These are phyloP conservation scores for Colletotrichum endophyticum DNA, from an alignment of 2,329 filamentous ascomycete species.

Conservation along the genomic window DNA sequence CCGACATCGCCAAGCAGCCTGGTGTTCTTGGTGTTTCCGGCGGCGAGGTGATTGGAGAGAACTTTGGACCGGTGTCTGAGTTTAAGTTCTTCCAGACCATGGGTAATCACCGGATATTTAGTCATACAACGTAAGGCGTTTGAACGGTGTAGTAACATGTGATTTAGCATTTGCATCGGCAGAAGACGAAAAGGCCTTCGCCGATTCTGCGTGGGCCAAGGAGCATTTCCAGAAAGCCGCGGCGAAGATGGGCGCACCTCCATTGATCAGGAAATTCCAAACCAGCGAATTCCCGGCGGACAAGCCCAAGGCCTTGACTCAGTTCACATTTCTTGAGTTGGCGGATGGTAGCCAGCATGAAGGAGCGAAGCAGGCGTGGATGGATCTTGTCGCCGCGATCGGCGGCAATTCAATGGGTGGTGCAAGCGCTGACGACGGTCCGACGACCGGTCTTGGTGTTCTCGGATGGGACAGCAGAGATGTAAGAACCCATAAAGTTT, in stretches of 20 bases:
- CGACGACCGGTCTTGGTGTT: not conserved
- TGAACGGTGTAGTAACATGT: not conserved
- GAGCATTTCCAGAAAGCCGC: not conserved
- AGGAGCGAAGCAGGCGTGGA: constrained; percentile 3
- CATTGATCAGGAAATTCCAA: constrained; percentile 8
- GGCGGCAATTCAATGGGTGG: constrained; percentile 1
- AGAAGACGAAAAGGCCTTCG: constrained; percentile 3
- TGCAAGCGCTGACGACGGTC: not conserved
- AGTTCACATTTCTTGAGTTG: not conserved
- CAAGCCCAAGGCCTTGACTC: not conserved
- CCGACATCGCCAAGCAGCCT: constrained; percentile 1
- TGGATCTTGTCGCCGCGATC: not conserved
- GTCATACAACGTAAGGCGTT: not conserved
- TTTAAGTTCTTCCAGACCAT: constrained; percentile 13
- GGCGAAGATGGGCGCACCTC: not conserved
- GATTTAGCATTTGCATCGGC: not conserved
- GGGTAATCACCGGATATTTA: not conserved
- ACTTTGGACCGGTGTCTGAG: not conserved
- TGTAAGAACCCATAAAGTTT: not conserved
- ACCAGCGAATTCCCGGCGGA: not conserved
- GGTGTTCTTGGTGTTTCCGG: not conserved
- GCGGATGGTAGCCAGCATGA: constrained; percentile 8
- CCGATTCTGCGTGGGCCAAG: constrained; percentile 4
- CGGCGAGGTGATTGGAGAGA: constrained; percentile 4
- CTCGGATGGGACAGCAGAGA: constrained; percentile 16